Evolutionary conservation across 176 grass and related monocot genomes (phyloP), one percentile per base, ranked within the genome.

Genomic region (Triticum turgidum): DNA sequence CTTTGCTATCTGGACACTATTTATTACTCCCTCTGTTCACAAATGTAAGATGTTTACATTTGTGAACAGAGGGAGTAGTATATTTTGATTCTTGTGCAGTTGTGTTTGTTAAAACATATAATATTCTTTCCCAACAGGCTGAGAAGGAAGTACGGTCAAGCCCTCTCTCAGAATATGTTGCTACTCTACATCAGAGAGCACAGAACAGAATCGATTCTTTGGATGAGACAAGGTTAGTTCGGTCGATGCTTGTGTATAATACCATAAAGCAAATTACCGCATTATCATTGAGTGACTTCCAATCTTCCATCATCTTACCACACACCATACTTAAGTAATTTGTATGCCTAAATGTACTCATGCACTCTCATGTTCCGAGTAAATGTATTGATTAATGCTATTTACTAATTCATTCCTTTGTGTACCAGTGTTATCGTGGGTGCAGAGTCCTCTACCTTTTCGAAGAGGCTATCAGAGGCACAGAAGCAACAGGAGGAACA

Each of bases 81-180:
- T 82, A 22, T 52, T 77, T 51, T 61, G 34, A 27, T 73, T 68
- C 73, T 33, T 61, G 20, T 75, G 15, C 44, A 15, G 56, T 69
- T 71, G 47, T 69, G 44, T 44, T 64, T 69, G 44, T 44, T 64
- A 63, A 63, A 80, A 67, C 32, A 63, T 89, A 22, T 51, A 83
- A 27, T 62, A 61, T 77, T 85, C 39, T 89, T 86, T 84, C 62
- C 11, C 65, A 61, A 88, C 64, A 98, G 96, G 83, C 52, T 63
- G 96, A 96, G 89, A 98, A 94, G 87, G 84, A 92, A 87, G 82
- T 82, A 52, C 78, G 54, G 65, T 84, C 78, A 32, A 94, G 96
- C 87, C 93, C 91, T 88, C 93, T 96, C 65, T 96, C 96, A 45
- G 86, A 58, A 82, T 98, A 89, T 86, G 90, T 92, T 58, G 78